Evolutionary conservation across 306 rosid genomes (phyloP), one percentile per base, ranked within the genome.

Genomic region (Boehmeria nivea): DNA sequence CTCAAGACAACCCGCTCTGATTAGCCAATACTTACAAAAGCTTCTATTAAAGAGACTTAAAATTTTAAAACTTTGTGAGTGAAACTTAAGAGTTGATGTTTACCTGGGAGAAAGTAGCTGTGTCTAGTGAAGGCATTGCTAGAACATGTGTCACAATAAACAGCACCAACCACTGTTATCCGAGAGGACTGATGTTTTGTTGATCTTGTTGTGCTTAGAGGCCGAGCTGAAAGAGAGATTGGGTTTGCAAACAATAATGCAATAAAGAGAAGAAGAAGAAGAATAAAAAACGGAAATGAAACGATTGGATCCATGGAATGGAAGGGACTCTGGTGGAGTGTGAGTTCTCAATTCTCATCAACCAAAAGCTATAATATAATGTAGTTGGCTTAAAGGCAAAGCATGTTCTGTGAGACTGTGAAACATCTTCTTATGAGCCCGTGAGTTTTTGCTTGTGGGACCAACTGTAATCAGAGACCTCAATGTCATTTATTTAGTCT

Each of bases 91-190:
- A 28, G 34, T 28, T n/a, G 34, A 8, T 3, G 8, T 28, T 54
- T 82, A 86, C 90, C 95, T 53, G 84, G 72, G 61, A 86, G 52
- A 60, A 86, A 79, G 73, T 82, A 86, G 81, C 95, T 78, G 24
- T 83, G 76, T 45, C 59, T 75, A 23, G 90, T 77, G 69, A 86
- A 60, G 39, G 67, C 72, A 68, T 54, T 78, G 67, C 46, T 82
- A 36, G 80, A 80, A 67, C 90, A 86, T 9, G 81, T 60, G 63
- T 86, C 95, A 75, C 95, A 86, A 43, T 77, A 86, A 68, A 86
- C 87, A 16, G 69, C 72, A 18, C 95, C 95, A 1, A 68, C 80
- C 1, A 86, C 85, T 0, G 71, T 77, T 73, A 86, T 86, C 42
- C 54, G 72, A 48, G 95, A 59, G 21, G 64, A 14, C 19, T 18